Evolutionary conservation across 139 green algal species (phyloP).

Genomic region (Chlorella sorokiniana): DNA sequence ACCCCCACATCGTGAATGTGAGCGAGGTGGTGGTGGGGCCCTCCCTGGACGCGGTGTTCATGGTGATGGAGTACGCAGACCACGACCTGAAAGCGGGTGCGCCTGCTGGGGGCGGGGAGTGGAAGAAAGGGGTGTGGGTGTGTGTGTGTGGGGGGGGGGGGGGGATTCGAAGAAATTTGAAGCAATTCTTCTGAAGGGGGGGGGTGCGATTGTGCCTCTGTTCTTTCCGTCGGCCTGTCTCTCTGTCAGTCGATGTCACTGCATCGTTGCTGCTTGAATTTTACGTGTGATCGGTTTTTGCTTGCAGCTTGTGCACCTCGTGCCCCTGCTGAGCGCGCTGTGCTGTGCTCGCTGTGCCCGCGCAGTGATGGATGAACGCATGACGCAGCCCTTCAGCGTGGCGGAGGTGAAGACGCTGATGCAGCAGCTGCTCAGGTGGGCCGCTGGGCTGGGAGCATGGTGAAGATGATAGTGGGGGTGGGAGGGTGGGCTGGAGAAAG

Average conservation of each 20-base stretch:
- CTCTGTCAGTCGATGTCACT: no score
- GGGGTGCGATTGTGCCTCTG: no score
- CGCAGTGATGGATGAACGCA: slow-evolving; percentile 66
- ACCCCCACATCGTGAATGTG: slow-evolving; percentile 97
- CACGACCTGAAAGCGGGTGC: slow-evolving; percentile 87
- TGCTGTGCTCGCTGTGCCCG: no score
- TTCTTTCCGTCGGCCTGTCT: no score
- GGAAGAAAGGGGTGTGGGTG: neutral
- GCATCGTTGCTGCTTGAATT: no score
- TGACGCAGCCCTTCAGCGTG: slow-evolving; percentile 69
- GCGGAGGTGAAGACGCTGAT: slow-evolving; percentile 60
- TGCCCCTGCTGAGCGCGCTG: no score
- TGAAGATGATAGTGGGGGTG: no score
- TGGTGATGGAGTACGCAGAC: slow-evolving; percentile 99
- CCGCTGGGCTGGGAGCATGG: neutral
- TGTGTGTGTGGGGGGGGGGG: neutral
- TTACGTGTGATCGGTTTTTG: no score
- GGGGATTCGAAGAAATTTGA: no score
- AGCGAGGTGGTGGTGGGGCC: slow-evolving; percentile 83
- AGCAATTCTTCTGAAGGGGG: no score
- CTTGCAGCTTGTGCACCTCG: no score
- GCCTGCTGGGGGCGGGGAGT: neutral
- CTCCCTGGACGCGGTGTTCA: slow-evolving; percentile 82
- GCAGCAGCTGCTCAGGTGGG: slow-evolving; percentile 25
- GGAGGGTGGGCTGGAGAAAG: no score